These are phyloP conservation scores for Xylariaceae sp. DNA, from an alignment of 2,329 filamentous ascomycete species.

Conservation along the genomic window DNA sequence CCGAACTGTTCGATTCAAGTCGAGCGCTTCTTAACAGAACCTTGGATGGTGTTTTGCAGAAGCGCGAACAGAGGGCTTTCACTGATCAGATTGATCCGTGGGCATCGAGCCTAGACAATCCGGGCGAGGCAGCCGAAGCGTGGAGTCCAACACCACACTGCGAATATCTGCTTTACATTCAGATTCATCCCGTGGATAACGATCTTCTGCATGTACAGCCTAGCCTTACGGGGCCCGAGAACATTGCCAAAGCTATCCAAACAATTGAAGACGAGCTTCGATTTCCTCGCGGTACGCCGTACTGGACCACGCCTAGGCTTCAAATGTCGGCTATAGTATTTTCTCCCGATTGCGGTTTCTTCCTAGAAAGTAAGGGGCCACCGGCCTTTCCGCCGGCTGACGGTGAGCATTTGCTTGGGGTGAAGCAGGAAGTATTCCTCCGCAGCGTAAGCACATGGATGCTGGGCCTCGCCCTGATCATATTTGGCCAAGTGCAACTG, in stretches of 20 bases:
- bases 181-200: conserved; percentile 58
- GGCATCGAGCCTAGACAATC: conserved; percentile 63
- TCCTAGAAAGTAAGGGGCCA: conserved; percentile 61
- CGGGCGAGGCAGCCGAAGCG: conserved; percentile 49
- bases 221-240: conserved; percentile 27
- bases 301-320: conserved; percentile 50
- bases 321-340: conserved; percentile 61
- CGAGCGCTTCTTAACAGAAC: conserved; percentile 68
- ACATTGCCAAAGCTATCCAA: conserved; percentile 38
- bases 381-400: conserved; percentile 49
- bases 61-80: conserved; percentile 53
- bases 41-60: conserved; percentile 61
- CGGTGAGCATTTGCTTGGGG: conserved; percentile 52
- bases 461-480: conserved; percentile 49
- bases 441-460: conserved; percentile 56
- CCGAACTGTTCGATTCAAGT: conserved; percentile 54
- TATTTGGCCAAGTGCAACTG: conserved; percentile 58
- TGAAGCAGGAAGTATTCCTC: conserved; percentile 58
- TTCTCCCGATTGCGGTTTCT: conserved; percentile 65
- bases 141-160: conserved; percentile 67
- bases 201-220: conserved; percentile 30
- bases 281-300: conserved; percentile 55
- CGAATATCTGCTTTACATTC: conserved; percentile 84
- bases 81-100: conserved; percentile 66
- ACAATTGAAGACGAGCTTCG: conserved; percentile 61